Conservation (phyloP, 129 eudicot species). For the sunflower (Helianthus annuus) region DNA sequence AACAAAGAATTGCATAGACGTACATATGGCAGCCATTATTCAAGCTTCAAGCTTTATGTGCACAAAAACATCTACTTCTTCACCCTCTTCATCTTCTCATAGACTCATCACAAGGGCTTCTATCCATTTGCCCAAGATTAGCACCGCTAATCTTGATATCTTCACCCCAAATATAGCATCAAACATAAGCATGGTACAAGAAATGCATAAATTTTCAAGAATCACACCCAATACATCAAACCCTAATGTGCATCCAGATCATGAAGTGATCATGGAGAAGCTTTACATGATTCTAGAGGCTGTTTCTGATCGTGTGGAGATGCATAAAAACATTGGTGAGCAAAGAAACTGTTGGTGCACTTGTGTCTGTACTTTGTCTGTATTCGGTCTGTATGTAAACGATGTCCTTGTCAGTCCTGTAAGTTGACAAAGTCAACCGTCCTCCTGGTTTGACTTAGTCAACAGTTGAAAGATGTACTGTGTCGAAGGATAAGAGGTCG, state of each 20-base stretch:
- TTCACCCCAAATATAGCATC: slow-evolving; percentile 28
- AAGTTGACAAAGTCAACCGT: too few relatives aligned
- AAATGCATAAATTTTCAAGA: slow-evolving; percentile 23
- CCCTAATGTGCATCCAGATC: slow-evolving; percentile 5
- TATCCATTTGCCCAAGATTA: slow-evolving; percentile 36
- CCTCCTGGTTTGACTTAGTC: too few relatives aligned
- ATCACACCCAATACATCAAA: slow-evolving; percentile 14
- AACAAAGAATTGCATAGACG: not conserved
- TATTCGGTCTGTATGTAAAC: too few relatives aligned
- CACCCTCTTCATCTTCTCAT: slow-evolving; percentile 4
- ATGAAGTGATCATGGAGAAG: slow-evolving; percentile 34
- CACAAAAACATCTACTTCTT: not conserved
- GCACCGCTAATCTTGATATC: slow-evolving; percentile 2
- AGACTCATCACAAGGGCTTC: slow-evolving; percentile 29
- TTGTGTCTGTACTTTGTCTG: too few relatives aligned
- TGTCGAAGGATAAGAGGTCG: too few relatives aligned
- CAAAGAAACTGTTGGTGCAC: too few relatives aligned
- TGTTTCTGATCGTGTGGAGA: slow-evolving; percentile 52
- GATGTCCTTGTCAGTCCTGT: too few relatives aligned
- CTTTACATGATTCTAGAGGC: slow-evolving; percentile 46
- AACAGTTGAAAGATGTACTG: too few relatives aligned
- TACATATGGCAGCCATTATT: slow-evolving; percentile 33
- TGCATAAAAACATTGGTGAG: slow-evolving; percentile 52
- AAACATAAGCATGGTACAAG: slow-evolving; percentile 31
- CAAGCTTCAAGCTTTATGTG: slow-evolving; percentile 28